Evolutionary conservation across 352 stramenopile species (phyloP).

Genomic region (Plasmopara halstedii): DNA sequence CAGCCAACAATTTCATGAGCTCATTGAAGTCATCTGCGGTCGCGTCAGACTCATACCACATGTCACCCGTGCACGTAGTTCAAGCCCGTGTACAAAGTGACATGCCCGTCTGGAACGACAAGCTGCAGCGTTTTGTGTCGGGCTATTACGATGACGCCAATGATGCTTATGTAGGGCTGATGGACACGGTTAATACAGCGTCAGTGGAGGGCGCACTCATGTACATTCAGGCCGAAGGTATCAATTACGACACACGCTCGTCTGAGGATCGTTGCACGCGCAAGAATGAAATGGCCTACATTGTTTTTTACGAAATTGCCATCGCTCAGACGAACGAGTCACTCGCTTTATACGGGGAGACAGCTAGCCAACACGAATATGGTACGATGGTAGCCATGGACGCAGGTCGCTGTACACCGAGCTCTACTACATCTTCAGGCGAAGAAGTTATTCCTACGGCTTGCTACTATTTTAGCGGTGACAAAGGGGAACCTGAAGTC

Average conservation of each 20-base stretch:
- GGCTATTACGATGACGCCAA: conserved; percentile 41
- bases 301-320: conserved; percentile 79
- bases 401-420: conserved; percentile 49
- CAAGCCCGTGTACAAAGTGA: conserved; percentile 73
- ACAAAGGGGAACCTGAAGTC: conserved; percentile 49
- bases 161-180: conserved; percentile 45
- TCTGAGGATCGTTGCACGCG: conserved; percentile 47
- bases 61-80: conserved; percentile 60
- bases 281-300: conserved; percentile 76
- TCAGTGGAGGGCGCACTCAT: conserved; percentile 77
- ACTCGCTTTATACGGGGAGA: conserved; percentile 51
- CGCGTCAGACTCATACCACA: conserved; percentile 45
- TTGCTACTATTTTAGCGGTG: conserved; percentile 73
- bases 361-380: conserved; percentile 46
- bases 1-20: conserved; percentile 33
- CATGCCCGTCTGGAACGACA: conserved; percentile 42
- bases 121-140: conserved; percentile 56
- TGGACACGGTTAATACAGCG: conserved; percentile 81
- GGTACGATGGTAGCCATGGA: conserved; percentile 64
- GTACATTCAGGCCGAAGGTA: conserved; percentile 82
- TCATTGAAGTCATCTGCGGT: conserved; percentile 20
- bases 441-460: conserved; percentile 33
- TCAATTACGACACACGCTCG: conserved; percentile 70
- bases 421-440: conserved; percentile 18
- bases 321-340: conserved; percentile 75